Conservation (phyloP, 2,329 filamentous ascomycete genomes). For the Dothiorella sarmentorum region DNA sequence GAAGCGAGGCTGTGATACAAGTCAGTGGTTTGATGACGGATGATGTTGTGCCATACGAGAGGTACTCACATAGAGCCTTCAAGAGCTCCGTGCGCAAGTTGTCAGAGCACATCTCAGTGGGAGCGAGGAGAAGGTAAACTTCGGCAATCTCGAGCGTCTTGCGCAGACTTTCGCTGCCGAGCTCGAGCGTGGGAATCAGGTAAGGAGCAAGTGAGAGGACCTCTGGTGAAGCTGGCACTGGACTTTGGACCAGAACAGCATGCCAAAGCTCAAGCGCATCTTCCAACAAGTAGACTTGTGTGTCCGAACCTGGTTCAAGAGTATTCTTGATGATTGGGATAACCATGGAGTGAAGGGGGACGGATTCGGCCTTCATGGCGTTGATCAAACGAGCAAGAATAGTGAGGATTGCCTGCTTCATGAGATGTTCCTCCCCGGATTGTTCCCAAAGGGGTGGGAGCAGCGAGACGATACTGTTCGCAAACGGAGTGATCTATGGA, state of each 20-base stretch:
- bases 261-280: conserved; percentile 90
- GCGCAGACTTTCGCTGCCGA: conserved; percentile 47
- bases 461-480: conserved; percentile 76
- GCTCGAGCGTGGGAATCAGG: conserved; percentile 47
- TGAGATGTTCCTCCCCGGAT: conserved; percentile 81
- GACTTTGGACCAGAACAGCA: conserved; percentile 64
- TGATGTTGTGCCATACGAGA: neutral
- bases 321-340: conserved; percentile 79
- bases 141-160: conserved; percentile 50
- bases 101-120: conserved; percentile 44
- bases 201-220: conserved; percentile 43
- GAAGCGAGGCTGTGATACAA: conserved; percentile 35
- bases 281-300: conserved; percentile 73
- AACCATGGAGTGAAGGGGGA: conserved; percentile 74
- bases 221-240: conserved; percentile 40
- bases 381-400: conserved; percentile 82
- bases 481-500: conserved; percentile 58
- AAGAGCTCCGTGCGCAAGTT: conserved; percentile 40
- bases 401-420: conserved; percentile 89
- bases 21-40: neutral
- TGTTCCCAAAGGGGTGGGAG: conserved; percentile 81
- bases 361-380: conserved; percentile 75
- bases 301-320: conserved; percentile 65
- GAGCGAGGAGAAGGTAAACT: conserved; percentile 48
- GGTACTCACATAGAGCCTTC: conserved; percentile 21